These are phyloP conservation scores for Neonectria faginata DNA, from an alignment of 2,329 filamentous ascomycete genomes.

Conservation along the genomic window DNA sequence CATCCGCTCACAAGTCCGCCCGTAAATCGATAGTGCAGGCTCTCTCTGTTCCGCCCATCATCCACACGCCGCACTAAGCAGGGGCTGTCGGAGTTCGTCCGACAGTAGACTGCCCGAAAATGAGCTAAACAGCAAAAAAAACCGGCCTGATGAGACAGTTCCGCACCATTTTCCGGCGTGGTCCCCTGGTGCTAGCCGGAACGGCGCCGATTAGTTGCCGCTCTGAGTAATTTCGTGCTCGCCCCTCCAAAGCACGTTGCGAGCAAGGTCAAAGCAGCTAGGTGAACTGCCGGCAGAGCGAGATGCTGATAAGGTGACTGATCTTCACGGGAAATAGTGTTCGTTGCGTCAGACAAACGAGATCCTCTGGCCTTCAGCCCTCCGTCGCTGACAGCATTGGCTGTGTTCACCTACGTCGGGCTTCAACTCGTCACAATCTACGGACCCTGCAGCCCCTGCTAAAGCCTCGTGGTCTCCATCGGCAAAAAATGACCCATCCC, in stretches of 20 bases:
- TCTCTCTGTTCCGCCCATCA: background rate
- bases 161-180: background rate
- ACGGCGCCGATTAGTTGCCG: background rate
- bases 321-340: background rate
- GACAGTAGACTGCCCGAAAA: background rate
- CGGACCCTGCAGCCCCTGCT: background rate
- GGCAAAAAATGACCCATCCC: background rate
- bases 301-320: background rate
- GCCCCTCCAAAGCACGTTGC: conserved; percentile 7
- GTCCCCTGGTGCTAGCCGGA: background rate
- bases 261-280: background rate
- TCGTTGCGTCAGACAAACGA: background rate
- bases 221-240: background rate
- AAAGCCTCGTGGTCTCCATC: background rate
- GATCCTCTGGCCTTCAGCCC: background rate
- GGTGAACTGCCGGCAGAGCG: background rate
- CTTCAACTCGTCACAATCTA: background rate
- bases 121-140: background rate
- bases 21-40: background rate
- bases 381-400: background rate
- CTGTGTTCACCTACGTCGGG: background rate
- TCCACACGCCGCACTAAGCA: background rate
- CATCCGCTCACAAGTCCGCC: background rate
- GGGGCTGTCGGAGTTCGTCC: background rate
- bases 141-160: background rate